These are phyloP conservation scores for Sugiyamaella smithiae DNA, from an alignment of 805 yeast genomes.

Conservation along the genomic window DNA sequence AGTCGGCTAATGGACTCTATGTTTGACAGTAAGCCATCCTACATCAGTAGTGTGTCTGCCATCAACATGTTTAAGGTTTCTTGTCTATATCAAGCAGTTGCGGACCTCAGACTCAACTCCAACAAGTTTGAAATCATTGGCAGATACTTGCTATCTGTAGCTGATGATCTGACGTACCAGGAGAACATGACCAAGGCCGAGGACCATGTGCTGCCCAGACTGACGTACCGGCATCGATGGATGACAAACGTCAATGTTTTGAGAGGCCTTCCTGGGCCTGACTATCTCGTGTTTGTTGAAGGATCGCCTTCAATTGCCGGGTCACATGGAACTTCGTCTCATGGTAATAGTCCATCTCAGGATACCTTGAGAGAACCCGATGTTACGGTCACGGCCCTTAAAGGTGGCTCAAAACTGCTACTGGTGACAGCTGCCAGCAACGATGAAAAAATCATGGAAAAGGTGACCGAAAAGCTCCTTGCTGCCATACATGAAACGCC, in stretches of 20 bases:
- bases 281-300: constrained; percentile 22
- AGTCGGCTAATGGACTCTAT: constrained; percentile 5
- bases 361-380: not conserved
- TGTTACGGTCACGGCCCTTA: not conserved
- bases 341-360: not conserved
- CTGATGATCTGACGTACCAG: constrained; percentile 24
- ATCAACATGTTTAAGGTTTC: constrained; percentile 26
- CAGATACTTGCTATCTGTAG: constrained; percentile 26
- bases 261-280: constrained; percentile 28
- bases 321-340: not conserved
- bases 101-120: constrained; percentile 15
- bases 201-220: not conserved
- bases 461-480: not conserved
- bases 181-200: constrained; percentile 7
- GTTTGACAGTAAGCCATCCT: constrained; percentile 17
- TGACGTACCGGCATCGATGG: constrained; percentile 25
- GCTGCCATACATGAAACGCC: constrained; percentile 1
- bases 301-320: not conserved
- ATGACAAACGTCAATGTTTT: constrained; percentile 22
- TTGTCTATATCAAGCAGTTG: constrained; percentile 26
- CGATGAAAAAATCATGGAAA: constrained; percentile 1
- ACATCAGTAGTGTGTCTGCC: constrained; percentile 20
- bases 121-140: constrained; percentile 19
- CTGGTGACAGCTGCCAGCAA: constrained; percentile 4
- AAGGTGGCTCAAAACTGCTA: constrained; percentile 6